Evolutionary conservation across 306 rosid species (phyloP), one percentile per base, ranked within the genome.

Genomic region (Crotalaria pallida): DNA sequence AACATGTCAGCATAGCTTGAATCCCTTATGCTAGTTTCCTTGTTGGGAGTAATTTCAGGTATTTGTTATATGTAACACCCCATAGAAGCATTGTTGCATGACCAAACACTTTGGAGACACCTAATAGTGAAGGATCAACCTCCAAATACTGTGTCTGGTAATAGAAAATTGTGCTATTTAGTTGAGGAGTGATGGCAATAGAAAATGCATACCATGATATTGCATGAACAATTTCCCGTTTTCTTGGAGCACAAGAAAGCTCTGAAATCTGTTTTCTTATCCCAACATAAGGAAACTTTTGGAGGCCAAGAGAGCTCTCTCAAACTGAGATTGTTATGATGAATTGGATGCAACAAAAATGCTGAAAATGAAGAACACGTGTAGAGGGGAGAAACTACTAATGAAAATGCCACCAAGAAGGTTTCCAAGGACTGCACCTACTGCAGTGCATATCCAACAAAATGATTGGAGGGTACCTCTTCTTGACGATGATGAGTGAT

Each of bases 161-260:
- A 80, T 90, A 90, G 89, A 94, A 94, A 97, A 94, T 85, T 44
- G 97, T 88, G 69, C 97, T 92, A 6, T 93, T 88, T 12, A 94
- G 83, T 18, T 85, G 82, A 21, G 97, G 98, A 74, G 85, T 87
- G 24, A 84, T 71, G 40, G 97, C 93, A 59, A 85, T 85, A n/a
- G 97, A 94, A 59, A 84, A 82, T 13, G 94, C 91, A 52, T 90
- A 88, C 98, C 98, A 94, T 67, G 84, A 59, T 48, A 94, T 72
- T 16, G 98, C 81, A 69, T 64, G 76, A 6, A 89, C 68, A 17
- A 88, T 87, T 77, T 91, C 89, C 1, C 90, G 97, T 62, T 83
- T 78, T 75, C 76, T 71, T 68, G 87, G 69, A n/a, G 91, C 88
- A 34, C 58, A n/a, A 16, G 52, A 48, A 57, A 93, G 87, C 80